Base-by-base conservation (phyloP, 1,139 yeast species). In the Eremothecium coryli region DNA sequence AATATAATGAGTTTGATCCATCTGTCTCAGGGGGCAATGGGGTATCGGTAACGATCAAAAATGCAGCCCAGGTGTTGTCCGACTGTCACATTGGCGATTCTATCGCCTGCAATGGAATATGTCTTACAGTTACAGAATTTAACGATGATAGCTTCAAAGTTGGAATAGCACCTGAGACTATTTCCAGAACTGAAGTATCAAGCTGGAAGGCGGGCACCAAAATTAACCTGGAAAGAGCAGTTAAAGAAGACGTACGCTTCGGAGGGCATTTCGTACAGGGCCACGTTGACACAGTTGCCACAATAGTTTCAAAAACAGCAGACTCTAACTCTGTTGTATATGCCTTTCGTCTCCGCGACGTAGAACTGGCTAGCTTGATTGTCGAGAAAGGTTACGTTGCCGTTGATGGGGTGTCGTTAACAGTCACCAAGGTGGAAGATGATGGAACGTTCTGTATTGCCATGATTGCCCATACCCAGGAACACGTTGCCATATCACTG, bases 211-310 rank as follows among this genome's bases (percentile, higher is more conserved):
- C 36, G 3, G 90, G 86, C 2, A 59, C 71, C 17, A 66, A 68
- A 42, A 95, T 90, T 24, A 88, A 93, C 53, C 66, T 90, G 47
- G 99, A 90, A 60, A 69, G 98, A 42, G 98, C 98, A 0, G 86
- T 90, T 21, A 64, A 73, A 40, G 71, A 52, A 46, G 86, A 82
- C 35, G 86, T 79, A 9, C 68, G 98, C 43, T 74, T 88, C 52
- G 98, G 99, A 18, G 98, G 99, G 1, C 99, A 90, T 60, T 76
- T 88, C 42, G 98, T 90, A 2, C 98, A 90, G 51, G 99, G 98
- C 10, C 99, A 90, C 62, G 88, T 93, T 22, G 98, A 90, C 54
- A 84, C 96, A 0, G 68, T 79, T 20, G 96, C 95, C 4, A 60
- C 61, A 21, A 81, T 93, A 25, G 69, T 70, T 1, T 56, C 60